Percentiles rank a stretch among this genome's conserved stretches.
Conservation (phyloP, 371 early-diverging fungal species). For the Mortierella sp. region DNA sequence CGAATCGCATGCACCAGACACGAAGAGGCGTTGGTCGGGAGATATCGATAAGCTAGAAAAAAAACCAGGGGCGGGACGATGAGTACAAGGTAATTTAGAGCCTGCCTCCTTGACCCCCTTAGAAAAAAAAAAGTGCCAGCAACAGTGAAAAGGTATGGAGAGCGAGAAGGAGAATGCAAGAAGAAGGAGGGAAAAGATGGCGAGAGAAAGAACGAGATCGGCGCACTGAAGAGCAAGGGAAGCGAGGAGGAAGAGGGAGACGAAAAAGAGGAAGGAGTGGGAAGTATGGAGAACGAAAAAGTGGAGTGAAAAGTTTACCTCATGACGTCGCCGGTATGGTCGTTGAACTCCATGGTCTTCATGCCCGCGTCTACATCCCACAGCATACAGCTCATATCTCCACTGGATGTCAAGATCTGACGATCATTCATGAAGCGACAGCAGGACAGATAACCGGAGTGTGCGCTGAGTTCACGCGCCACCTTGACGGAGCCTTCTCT, state of each 20-base stretch:
- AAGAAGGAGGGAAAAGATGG: background rate
- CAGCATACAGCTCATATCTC: constrained; percentile 98
- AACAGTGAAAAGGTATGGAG: background rate
- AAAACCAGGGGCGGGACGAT: constrained; percentile 66
- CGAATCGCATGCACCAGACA: constrained; percentile 97
- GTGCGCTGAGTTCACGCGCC: constrained; percentile 93
- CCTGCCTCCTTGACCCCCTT: constrained; percentile 11
- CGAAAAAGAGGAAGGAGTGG: background rate
- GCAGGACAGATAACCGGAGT: constrained; percentile 97
- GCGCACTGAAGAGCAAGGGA: background rate
- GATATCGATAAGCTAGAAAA: constrained; percentile 60
- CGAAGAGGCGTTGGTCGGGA: constrained; percentile 95
- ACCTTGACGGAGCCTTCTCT: constrained; percentile 93
- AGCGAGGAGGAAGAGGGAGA: background rate
- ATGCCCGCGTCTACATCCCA: constrained; percentile 99
- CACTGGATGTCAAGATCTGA: constrained; percentile 94
- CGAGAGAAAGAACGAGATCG: background rate
- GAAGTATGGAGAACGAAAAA: background rate
- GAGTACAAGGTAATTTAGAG: background rate
- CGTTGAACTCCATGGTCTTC: constrained; percentile 94
- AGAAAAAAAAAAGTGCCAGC: background rate
- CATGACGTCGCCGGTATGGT: constrained; percentile 99
- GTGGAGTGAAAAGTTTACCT: constrained; percentile 61
- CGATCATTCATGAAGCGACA: constrained; percentile 96
- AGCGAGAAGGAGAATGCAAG: background rate